These are phyloP conservation scores for Penicillium steckii DNA, from an alignment of 495 filamentous ascomycete genomes.

Conservation along the genomic window DNA sequence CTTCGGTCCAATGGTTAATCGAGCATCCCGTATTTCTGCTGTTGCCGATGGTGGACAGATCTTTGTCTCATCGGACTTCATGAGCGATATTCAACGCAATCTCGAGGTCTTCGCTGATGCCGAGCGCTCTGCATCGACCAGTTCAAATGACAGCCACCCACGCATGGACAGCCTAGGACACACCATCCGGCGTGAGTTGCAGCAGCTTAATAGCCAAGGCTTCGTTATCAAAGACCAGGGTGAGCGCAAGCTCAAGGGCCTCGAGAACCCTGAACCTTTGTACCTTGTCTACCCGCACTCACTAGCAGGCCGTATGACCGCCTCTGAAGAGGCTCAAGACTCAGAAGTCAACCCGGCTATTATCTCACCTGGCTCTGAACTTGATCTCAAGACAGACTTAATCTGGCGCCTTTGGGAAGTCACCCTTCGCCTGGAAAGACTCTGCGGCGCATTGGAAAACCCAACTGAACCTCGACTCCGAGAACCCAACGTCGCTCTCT, in stretches of 20 bases:
- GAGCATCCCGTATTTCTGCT: constrained; percentile 85
- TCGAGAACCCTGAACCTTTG: constrained; percentile 95
- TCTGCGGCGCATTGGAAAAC: constrained; percentile 82
- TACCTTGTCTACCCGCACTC: constrained; percentile 90
- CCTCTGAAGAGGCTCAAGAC: constrained; percentile 48
- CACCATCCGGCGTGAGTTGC: constrained; percentile 82
- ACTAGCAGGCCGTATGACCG: constrained; percentile 75
- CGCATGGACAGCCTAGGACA: constrained; percentile 49
- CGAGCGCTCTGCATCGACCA: constrained; percentile 65
- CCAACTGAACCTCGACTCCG: constrained; percentile 55
- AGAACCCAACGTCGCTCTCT: constrained; percentile 73
- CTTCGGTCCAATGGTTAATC: constrained; percentile 99
- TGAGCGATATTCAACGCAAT: constrained; percentile 89
- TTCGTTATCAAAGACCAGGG: constrained; percentile 97
- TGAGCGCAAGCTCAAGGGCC: constrained; percentile 87
- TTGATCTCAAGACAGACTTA: constrained; percentile 72
- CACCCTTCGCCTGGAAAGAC: constrained; percentile 83
- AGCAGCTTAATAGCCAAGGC: constrained; percentile 83
- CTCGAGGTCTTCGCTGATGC: constrained; percentile 80
- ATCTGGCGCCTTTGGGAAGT: constrained; percentile 92
- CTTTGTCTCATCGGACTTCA: constrained; percentile 93
- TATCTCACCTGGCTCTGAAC: constrained; percentile 52
- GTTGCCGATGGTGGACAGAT: constrained; percentile 98
- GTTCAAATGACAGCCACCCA: constrained; percentile 71
- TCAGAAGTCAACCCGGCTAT: constrained; percentile 36